These are phyloP conservation scores for Cyanodermella asteris DNA, from an alignment of 2,329 filamentous ascomycete genomes.

Conservation along the genomic window DNA sequence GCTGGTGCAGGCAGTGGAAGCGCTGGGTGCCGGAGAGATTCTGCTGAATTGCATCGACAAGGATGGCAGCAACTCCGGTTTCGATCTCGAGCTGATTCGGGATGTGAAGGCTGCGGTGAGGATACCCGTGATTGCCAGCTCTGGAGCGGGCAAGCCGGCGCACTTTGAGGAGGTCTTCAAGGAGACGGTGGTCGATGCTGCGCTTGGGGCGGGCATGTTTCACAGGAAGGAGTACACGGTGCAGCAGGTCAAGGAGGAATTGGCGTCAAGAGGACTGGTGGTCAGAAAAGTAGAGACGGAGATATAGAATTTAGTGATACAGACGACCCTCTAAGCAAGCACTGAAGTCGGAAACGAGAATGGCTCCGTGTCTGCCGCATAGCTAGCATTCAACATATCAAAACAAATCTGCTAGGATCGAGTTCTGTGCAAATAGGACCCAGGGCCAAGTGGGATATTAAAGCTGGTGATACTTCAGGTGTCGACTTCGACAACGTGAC, in stretches of 20 bases:
- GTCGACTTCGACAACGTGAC: too few relatives aligned
- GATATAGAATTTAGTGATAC: constrained; percentile 1
- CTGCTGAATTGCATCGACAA: constrained; percentile 94
- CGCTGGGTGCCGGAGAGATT: constrained; percentile 87
- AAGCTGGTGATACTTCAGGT: too few relatives aligned
- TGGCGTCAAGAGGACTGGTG: constrained; percentile 47
- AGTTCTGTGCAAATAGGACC: too few relatives aligned
- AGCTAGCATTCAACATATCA: too few relatives aligned
- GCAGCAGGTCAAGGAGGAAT: constrained; percentile 70
- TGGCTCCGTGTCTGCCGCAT: too few relatives aligned
- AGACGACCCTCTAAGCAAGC: constrained; percentile 9
- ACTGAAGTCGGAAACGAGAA: constrained; percentile 1
- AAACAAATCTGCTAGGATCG: too few relatives aligned
- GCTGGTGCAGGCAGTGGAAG: constrained; percentile 71
- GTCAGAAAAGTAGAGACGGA: constrained; percentile 55
- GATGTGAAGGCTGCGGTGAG: constrained; percentile 71
- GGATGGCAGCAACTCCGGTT: constrained; percentile 84
- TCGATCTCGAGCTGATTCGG: constrained; percentile 75
- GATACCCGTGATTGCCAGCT: constrained; percentile 90
- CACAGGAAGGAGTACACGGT: constrained; percentile 91
- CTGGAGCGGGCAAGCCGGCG: constrained; percentile 65
- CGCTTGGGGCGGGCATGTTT: constrained; percentile 91
- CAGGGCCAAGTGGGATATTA: too few relatives aligned
- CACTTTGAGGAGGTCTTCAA: constrained; percentile 87
- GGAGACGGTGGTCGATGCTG: constrained; percentile 71